phyloP scores from a whole-genome alignment of 2,329 filamentous ascomycete genomes.

The Neoarthrinium moseri region DNA sequence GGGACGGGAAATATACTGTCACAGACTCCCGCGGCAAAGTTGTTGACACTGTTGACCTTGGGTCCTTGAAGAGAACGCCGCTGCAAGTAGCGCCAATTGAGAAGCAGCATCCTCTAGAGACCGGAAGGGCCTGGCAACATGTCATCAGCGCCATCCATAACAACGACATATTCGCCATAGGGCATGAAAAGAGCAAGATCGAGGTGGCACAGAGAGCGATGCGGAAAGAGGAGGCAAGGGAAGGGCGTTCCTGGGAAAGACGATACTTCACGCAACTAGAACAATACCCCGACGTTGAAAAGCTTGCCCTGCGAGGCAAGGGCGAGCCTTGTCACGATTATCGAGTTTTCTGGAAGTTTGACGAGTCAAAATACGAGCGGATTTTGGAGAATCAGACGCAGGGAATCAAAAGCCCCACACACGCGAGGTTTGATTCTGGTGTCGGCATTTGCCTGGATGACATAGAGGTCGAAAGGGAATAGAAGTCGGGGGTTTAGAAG shows the following conservation, averaged over 20 bases:
- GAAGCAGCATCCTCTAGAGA: slow-evolving; percentile 83
- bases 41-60: slow-evolving; percentile 62
- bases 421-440: slow-evolving; percentile 23
- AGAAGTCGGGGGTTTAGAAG: background rate
- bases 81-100: slow-evolving; percentile 72
- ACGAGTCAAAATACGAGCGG: slow-evolving; percentile 19
- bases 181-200: slow-evolving; percentile 80
- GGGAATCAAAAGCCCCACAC: slow-evolving; percentile 21
- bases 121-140: slow-evolving; percentile 81
- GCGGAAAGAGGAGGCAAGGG: slow-evolving; percentile 19
- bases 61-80: slow-evolving; percentile 57
- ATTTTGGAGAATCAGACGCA: slow-evolving; percentile 13
- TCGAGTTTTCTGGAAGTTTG: slow-evolving; percentile 23
- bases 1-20: slow-evolving; percentile 81
- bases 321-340: slow-evolving; percentile 7
- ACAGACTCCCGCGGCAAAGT: slow-evolving; percentile 59
- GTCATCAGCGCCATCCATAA: slow-evolving; percentile 78
- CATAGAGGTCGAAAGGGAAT: background rate
- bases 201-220: slow-evolving; percentile 74
- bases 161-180: slow-evolving; percentile 81
- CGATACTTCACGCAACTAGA: slow-evolving; percentile 20
- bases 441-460: slow-evolving; percentile 14
- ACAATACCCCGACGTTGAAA: slow-evolving; percentile 16
- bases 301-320: slow-evolving; percentile 10
- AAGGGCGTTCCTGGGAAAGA: slow-evolving; percentile 19